Evolutionary conservation across 2,329 filamentous ascomycete species (phyloP).

Genomic region (Pezicula neosporulosa): DNA sequence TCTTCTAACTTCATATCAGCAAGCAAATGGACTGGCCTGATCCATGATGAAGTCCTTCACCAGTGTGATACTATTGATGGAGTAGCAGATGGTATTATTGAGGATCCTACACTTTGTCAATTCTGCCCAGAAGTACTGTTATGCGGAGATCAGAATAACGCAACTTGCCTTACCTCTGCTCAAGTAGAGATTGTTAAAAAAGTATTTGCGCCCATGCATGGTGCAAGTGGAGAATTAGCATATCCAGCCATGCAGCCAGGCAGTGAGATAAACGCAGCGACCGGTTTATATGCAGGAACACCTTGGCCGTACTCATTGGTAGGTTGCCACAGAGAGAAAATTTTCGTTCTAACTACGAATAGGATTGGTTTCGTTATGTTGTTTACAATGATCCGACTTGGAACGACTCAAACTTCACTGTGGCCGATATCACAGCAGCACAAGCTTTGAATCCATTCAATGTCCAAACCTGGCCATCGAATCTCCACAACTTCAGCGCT

Average conservation of each 20-base stretch:
- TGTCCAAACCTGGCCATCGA: slow-evolving; percentile 19
- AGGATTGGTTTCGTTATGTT: slow-evolving; percentile 45
- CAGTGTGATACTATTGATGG: slow-evolving; percentile 34
- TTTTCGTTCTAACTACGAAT: slow-evolving; percentile 27
- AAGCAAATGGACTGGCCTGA: slow-evolving; percentile 3
- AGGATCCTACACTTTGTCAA: slow-evolving; percentile 31
- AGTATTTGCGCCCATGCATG: slow-evolving; percentile 13
- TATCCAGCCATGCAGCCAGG: slow-evolving; percentile 43
- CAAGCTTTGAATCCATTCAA: slow-evolving; percentile 21
- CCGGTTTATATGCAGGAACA: slow-evolving; percentile 29
- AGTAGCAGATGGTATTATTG: slow-evolving; percentile 31
- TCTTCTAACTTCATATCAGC: slow-evolving; percentile 29
- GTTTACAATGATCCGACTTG: slow-evolving; percentile 39
- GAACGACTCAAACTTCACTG: slow-evolving; percentile 32
- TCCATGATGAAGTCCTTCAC: slow-evolving; percentile 24
- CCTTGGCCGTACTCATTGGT: slow-evolving; percentile 16
- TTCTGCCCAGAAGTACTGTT: slow-evolving; percentile 18
- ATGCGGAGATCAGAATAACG: not conserved
- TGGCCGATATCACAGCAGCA: slow-evolving; percentile 31
- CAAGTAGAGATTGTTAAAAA: slow-evolving; percentile 16
- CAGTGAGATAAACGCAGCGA: slow-evolving; percentile 35
- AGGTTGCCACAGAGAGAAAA: not conserved
- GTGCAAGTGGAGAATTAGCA: slow-evolving; percentile 9
- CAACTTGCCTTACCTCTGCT: slow-evolving; percentile 11
- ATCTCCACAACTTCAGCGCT: slow-evolving; percentile 10